Evolutionary conservation across 257 asterid species (phyloP), one percentile per base, ranked within the genome.

Genomic region (Primulina huaijiensis): DNA sequence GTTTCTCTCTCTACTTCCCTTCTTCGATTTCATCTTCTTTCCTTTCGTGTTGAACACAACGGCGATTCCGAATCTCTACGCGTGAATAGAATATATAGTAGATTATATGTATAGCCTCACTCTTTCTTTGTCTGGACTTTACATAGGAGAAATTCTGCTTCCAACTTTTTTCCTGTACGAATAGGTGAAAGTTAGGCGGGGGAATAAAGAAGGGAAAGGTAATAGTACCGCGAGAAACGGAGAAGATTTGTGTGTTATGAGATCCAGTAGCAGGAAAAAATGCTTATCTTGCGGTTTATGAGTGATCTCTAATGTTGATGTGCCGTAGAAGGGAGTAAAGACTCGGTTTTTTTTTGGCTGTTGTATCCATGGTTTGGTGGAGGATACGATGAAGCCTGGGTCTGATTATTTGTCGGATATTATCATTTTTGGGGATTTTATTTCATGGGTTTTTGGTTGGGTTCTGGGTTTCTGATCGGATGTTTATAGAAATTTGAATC

Each of bases 31-130:
- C 79, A 67, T 77, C 74, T 74, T 68, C 72, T 69, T 81, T 57
- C 62, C 56, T 21, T 53, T 53, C 23, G 68, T 77, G 16, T 63
- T 57, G 67, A 71, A 65, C 67, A 77, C 82, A 74, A 58, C 81
- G 83, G 79, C 76, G 78, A 69, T 72, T 62, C 19, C 69, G 70
- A 77, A 58, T 67, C 81, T 40, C 76, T 74, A 65, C 55, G 59
- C 55, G 11, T 72, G 40, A 34, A 63, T 69, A 30, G 66, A 50
- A 53, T 40, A 14, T 17, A 25, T 17, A 25, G 30, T 58, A 53
- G 65, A 34, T 61, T 61, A 35, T 20, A 27, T 67, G 40, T 16
- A n/a, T 46, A 57, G 59, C 40, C 38, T 66, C 53, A 11, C 67
- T 59, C 43, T 30, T 67, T 60, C 71, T 62, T 50, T 43, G 52